Evolutionary conservation across 2,329 filamentous ascomycete species (phyloP).

Genomic region (Hypoxylon sp.): DNA sequence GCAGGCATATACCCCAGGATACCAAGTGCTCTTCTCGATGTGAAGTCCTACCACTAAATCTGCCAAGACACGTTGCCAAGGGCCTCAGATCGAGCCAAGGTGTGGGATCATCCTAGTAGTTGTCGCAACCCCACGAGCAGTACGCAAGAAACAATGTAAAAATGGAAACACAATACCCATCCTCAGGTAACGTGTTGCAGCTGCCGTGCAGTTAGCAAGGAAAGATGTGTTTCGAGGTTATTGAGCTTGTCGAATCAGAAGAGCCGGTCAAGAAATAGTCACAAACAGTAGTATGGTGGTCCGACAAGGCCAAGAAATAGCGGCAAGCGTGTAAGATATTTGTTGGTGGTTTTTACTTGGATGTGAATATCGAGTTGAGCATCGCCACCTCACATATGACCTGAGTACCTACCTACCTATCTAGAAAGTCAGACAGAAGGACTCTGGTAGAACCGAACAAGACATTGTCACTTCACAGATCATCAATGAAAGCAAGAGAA

Average conservation of each 20-base stretch:
- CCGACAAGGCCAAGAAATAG: slow-evolving; percentile 6
- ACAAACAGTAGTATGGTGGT: slow-evolving; percentile 5
- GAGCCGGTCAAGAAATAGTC: not conserved
- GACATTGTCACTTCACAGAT: too few species aligned
- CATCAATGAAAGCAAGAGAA: too few species aligned
- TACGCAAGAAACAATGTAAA: slow-evolving; percentile 3
- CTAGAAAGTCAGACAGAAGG: too few species aligned
- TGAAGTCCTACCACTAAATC: slow-evolving; percentile 8
- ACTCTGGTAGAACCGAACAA: too few species aligned
- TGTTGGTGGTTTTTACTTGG: too few species aligned
- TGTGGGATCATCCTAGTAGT: slow-evolving; percentile 36
- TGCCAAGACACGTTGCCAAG: slow-evolving; percentile 38
- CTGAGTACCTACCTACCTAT: too few species aligned
- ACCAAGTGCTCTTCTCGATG: not conserved
- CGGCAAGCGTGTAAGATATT: not conserved
- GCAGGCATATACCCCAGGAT: slow-evolving; percentile 9
- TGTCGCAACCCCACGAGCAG: slow-evolving; percentile 29
- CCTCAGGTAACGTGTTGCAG: not conserved
- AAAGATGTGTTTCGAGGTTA: slow-evolving; percentile 20
- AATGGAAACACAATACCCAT: not conserved
- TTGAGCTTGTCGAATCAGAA: slow-evolving; percentile 15
- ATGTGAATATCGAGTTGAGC: too few species aligned
- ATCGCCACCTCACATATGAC: too few species aligned
- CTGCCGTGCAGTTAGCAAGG: slow-evolving; percentile 4
- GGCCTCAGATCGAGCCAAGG: slow-evolving; percentile 40